phyloP scores from a whole-genome alignment of 2,329 filamentous ascomycete species.

The Aureobasidium lini region DNA sequence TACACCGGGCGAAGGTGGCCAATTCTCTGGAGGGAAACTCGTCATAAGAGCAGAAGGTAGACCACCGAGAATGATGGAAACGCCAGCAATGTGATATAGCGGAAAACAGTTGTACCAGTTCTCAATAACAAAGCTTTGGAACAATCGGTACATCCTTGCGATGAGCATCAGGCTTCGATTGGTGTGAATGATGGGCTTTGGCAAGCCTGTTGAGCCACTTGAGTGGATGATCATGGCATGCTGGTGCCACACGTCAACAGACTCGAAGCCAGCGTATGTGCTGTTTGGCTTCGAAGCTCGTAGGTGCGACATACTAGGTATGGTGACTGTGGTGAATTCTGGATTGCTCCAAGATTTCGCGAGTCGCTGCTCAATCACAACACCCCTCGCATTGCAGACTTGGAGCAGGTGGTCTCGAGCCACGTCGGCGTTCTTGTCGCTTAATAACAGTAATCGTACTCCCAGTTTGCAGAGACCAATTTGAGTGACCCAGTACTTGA shows the following conservation, averaged over 20 bases:
- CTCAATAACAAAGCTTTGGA: conserved; percentile 25
- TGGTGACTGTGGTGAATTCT: neutral
- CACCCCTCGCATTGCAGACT: conserved; percentile 21
- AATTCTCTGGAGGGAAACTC: conserved; percentile 26
- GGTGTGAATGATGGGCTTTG: conserved; percentile 53
- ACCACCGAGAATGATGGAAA: conserved; percentile 25
- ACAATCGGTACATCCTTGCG: conserved; percentile 28
- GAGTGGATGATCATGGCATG: conserved; percentile 38
- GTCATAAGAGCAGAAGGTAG: conserved; percentile 27
- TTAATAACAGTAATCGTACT: conserved; percentile 24
- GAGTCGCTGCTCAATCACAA: conserved; percentile 25
- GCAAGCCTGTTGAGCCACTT: conserved; percentile 51
- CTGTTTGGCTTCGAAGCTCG: neutral
- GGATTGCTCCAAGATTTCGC: conserved; percentile 9
- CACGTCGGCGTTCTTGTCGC: conserved; percentile 23
- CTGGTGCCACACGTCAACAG: conserved; percentile 27
- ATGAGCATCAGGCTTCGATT: conserved; percentile 36
- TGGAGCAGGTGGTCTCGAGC: conserved; percentile 24
- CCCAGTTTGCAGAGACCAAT: conserved; percentile 27
- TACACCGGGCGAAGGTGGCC: conserved; percentile 24
- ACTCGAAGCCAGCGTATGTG: neutral
- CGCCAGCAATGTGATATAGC: conserved; percentile 23
- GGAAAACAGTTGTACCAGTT: conserved; percentile 30
- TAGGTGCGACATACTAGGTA: neutral
- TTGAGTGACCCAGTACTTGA: conserved; percentile 27